Evolutionary conservation across 805 yeast species (phyloP), one percentile per base, ranked within the genome.

Genomic region (Cyberlindnera meyerae): DNA sequence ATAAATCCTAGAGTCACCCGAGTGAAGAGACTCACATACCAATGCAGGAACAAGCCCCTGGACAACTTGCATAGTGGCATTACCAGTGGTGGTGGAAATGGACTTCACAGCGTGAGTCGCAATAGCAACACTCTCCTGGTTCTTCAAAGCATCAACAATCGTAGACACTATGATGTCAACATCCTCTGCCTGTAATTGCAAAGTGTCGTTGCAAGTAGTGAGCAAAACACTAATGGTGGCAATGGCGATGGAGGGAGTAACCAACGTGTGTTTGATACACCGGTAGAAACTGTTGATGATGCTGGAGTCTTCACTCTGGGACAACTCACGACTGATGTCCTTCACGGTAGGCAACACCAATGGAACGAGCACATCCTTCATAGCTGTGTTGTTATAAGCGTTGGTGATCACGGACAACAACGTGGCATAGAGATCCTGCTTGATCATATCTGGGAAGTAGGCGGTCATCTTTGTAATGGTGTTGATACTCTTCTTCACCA

Each of bases 341-440:
- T 73, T 77, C 49, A 77, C 60, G 6, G 73, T 58, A 1, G 78
- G 75, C 12, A 79, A 50, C 14, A 79, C 53, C 6, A 70, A 65
- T 0, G 86, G 77, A 11, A 75, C 64, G 8, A 77, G 51, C 48
- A 62, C 54, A 39, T 62, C 61, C 15, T 65, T 61, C 35, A 58
- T 49, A 41, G 51, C 18, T 13, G 34, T 33, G 2, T 39, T 11
- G 28, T n/a, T n/a, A n/a, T 36, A 38, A 54, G 29, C 65, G 62
- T 48, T 74, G 71, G 43, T 31, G 11, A 51, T 72, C 74, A 34
- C 69, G 48, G 71, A 79, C 17, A 89, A 58, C 27, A 83, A 50
- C 49, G 95, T 80, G 0, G 89, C 71, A 52, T 75, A 76, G 20
- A 90, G 61, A 55, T 90, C 97, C 11, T 66, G 58, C 46, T 75